phyloP scores from a whole-genome alignment of 495 filamentous ascomycete genomes.

The Rhypophila decipiens region DNA sequence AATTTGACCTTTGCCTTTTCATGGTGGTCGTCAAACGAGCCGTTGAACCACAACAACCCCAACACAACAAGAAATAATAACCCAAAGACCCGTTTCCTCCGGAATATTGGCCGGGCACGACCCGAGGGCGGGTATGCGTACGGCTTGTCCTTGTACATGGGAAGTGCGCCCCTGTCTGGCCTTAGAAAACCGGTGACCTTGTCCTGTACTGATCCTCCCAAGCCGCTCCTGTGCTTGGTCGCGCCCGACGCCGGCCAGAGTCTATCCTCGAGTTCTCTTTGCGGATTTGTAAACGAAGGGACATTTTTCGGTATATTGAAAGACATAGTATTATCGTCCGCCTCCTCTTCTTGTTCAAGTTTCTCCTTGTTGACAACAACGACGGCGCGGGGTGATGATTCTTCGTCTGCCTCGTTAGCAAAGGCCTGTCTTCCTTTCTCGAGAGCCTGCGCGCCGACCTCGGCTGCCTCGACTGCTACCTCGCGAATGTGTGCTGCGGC shows the following conservation, averaged over 20 bases:
- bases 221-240: slow-evolving; percentile 28
- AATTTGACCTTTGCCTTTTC: slow-evolving; percentile 20
- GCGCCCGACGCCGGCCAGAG: slow-evolving; percentile 50
- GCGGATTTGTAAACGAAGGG: slow-evolving; percentile 62
- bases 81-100: slow-evolving; percentile 48
- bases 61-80: slow-evolving; percentile 45
- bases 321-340: slow-evolving; percentile 50
- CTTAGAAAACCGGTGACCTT: slow-evolving; percentile 40
- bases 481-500: slow-evolving; percentile 31
- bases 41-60: slow-evolving; percentile 52
- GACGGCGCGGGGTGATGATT: no score
- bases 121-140: slow-evolving; percentile 58
- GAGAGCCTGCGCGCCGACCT: slow-evolving; percentile 34
- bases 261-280: slow-evolving; percentile 61
- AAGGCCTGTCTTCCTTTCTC: slow-evolving; percentile 21
- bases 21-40: slow-evolving; percentile 39
- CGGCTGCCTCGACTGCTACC: slow-evolving; percentile 35
- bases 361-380: no score
- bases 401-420: no score
- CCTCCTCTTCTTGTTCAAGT: slow-evolving; percentile 6
- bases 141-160: slow-evolving; percentile 99
- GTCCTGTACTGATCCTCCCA: slow-evolving; percentile 41
- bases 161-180: slow-evolving; percentile 55
- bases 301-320: slow-evolving; percentile 61
- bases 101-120: slow-evolving; percentile 40